Percentiles rank a stretch among this genome's conserved stretches.
These are phyloP conservation scores for Ocimum tenuiflorum DNA, from an alignment of 257 asterid genomes.

Conservation along the genomic window DNA sequence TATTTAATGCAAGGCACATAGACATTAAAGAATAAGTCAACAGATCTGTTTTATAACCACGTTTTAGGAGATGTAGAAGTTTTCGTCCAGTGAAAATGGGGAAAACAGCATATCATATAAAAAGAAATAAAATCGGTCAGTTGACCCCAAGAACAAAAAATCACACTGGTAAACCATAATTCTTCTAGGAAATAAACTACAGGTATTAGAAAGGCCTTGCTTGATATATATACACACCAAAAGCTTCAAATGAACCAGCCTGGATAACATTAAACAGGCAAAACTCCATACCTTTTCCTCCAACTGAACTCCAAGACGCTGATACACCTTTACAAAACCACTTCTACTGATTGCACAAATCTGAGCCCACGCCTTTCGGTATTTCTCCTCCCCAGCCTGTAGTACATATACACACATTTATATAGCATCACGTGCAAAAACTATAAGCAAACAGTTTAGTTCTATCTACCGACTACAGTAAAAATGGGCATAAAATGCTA, in stretches of 20 bases:
- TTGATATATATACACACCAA: neutral
- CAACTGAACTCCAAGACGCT: conserved; percentile 64
- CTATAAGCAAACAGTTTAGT: conserved; percentile 2
- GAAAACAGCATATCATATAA: neutral
- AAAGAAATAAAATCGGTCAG: neutral
- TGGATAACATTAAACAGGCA: conserved; percentile 1
- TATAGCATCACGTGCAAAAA: conserved; percentile 1
- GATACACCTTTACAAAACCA: conserved; percentile 61
- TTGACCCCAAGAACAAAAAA: neutral
- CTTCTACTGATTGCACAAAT: conserved; percentile 83
- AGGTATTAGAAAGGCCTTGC: neutral
- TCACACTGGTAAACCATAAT: conserved; percentile 1
- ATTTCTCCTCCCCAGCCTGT: conserved; percentile 78
- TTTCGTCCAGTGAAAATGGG: conserved; percentile 28
- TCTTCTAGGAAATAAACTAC: conserved; percentile 10
- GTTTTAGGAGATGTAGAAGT: conserved; percentile 36
- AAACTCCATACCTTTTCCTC: conserved; percentile 64
- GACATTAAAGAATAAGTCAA: neutral
- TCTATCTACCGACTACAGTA: neutral
- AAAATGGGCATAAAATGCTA: neutral
- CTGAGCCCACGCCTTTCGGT: conserved; percentile 69
- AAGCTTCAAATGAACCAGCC: conserved; percentile 1
- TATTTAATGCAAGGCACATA: conserved; percentile 1
- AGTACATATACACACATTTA: neutral
- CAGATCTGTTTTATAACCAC: neutral